phyloP scores from a whole-genome alignment of 2,329 filamentous ascomycete species.

The Fusarium dimerum region DNA sequence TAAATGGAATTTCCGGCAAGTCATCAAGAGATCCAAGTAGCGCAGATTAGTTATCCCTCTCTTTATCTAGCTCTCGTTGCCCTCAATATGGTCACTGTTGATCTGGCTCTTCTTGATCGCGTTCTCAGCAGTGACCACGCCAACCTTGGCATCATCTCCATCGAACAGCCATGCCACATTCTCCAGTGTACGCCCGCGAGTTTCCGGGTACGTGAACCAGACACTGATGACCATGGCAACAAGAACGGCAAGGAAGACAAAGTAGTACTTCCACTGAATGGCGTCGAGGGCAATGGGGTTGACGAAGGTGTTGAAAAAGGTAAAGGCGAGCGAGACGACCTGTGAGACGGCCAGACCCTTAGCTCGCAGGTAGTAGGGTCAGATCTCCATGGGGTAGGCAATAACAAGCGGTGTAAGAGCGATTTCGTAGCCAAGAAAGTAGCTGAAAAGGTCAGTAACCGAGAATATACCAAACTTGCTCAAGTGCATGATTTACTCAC shows the following conservation, averaged over 20 bases:
- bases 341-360: slow-evolving; percentile 22
- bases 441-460: slow-evolving; percentile 25
- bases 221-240: slow-evolving; percentile 6
- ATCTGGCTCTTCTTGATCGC: neutral
- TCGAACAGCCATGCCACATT: slow-evolving; percentile 19
- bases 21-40: no score
- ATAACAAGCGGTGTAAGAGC: slow-evolving; percentile 52
- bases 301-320: slow-evolving; percentile 23
- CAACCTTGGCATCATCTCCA: slow-evolving; percentile 3
- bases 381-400: slow-evolving; percentile 24
- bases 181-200: slow-evolving; percentile 19
- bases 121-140: slow-evolving; percentile 1
- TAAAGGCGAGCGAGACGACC: slow-evolving; percentile 15
- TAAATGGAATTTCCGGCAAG: no score
- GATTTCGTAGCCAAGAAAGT: slow-evolving; percentile 45
- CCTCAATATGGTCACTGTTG: no score
- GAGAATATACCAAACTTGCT: slow-evolving; percentile 13
- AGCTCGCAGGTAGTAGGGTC: slow-evolving; percentile 21
- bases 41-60: no score
- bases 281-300: slow-evolving; percentile 24
- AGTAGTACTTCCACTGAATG: slow-evolving; percentile 21
- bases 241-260: slow-evolving; percentile 13
- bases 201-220: slow-evolving; percentile 13
- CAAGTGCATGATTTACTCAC: neutral
- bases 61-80: no score